A percentile compares a stretch with the other conserved stretches of the same genome.
phyloP scores from a whole-genome alignment of 768 basidiomycete species.

The Cubamyces sp. region DNA sequence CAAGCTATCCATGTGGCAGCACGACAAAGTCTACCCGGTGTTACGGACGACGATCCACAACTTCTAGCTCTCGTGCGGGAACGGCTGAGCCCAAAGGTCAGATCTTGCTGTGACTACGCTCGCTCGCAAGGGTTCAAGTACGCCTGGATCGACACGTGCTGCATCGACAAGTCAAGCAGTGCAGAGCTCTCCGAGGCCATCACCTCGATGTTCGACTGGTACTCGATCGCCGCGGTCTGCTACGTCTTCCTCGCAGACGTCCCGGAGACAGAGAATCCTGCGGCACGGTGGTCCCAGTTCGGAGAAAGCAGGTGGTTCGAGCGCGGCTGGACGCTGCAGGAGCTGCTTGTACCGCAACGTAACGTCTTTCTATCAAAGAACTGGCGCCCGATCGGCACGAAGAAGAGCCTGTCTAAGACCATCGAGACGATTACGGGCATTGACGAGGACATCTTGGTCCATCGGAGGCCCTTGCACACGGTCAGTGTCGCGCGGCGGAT shows the following conservation, averaged over 20 bases:
- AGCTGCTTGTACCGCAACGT: neutral
- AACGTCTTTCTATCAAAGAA: neutral
- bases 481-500: too few species aligned
- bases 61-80: neutral
- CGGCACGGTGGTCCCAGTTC: neutral
- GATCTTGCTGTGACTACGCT: neutral
- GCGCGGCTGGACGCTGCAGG: neutral
- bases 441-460: neutral
- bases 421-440: neutral
- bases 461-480: neutral
- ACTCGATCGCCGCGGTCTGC: neutral
- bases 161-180: slow-evolving; percentile 15
- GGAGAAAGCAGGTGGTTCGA: neutral
- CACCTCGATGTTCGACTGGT: slow-evolving; percentile 1
- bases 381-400: slow-evolving; percentile 1
- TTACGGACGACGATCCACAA: too few species aligned
- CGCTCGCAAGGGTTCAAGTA: neutral
- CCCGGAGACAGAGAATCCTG: neutral
- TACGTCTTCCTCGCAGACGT: slow-evolving; percentile 1
- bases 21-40: too few species aligned
- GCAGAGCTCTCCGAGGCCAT: slow-evolving; percentile 8
- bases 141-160: slow-evolving; percentile 16
- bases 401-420: neutral
- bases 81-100: neutral
- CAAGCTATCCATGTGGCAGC: too few species aligned